A percentile compares a stretch with the other conserved stretches of the same genome.
phyloP scores from a whole-genome alignment of 2,329 filamentous ascomycete genomes.

The Phyllosticta ampelicida region DNA sequence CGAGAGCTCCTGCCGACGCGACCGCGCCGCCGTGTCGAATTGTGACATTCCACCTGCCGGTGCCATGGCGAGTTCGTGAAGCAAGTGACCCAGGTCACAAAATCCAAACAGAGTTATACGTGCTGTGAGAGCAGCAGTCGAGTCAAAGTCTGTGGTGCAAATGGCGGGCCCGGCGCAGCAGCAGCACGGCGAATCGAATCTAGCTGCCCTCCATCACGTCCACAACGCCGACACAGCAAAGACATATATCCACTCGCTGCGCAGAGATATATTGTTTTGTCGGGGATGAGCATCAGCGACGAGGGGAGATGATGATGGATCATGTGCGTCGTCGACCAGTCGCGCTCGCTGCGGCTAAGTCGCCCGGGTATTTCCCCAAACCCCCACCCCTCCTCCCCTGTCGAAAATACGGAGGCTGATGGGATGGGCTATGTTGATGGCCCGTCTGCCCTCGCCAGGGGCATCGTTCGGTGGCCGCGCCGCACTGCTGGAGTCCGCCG shows the following conservation, averaged over 20 bases:
- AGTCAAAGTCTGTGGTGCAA: background rate
- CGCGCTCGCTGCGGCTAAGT: background rate
- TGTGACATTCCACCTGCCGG: slow-evolving; percentile 24
- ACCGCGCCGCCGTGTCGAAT: slow-evolving; percentile 32
- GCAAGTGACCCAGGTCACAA: background rate
- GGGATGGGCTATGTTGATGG: too few species aligned
- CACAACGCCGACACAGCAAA: background rate
- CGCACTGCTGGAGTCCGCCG: too few species aligned
- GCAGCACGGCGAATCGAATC: background rate
- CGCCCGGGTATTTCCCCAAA: background rate
- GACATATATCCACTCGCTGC: background rate
- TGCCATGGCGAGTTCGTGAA: slow-evolving; percentile 21
- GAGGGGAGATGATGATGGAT: background rate
- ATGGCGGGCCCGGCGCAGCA: too few species aligned
- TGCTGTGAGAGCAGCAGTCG: background rate
- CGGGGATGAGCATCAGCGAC: too few species aligned
- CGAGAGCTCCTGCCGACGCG: slow-evolving; percentile 30
- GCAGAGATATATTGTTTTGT: too few species aligned
- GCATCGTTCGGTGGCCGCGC: too few species aligned
- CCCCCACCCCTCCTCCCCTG: too few species aligned
- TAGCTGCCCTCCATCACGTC: background rate
- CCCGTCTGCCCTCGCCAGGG: too few species aligned
- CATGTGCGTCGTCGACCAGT: background rate
- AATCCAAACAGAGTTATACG: background rate
- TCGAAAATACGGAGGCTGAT: too few species aligned